A percentile compares a stretch with the other conserved stretches of the same genome.
These are phyloP conservation scores for Lipomyces oligophaga DNA, from an alignment of 805 yeast species.

Conservation along the genomic window DNA sequence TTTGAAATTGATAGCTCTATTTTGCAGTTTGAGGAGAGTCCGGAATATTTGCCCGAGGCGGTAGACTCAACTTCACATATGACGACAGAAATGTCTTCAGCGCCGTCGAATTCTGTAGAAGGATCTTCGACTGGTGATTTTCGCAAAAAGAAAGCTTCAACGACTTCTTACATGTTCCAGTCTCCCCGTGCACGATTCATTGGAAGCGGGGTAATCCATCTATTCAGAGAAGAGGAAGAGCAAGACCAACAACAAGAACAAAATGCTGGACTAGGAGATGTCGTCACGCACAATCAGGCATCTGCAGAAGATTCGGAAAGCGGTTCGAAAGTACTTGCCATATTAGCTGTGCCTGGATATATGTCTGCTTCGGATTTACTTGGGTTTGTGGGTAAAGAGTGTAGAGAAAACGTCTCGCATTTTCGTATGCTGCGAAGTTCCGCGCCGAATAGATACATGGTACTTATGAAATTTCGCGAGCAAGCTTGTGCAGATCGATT, in stretches of 20 bases:
- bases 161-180: constrained; percentile 1
- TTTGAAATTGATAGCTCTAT: constrained; percentile 28
- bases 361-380: constrained; percentile 79
- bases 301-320: constrained; percentile 27
- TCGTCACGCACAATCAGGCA: constrained; percentile 15
- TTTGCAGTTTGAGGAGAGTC: too few species aligned
- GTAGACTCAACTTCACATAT: neutral
- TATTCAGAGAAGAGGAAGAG: constrained; percentile 54
- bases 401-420: constrained; percentile 57
- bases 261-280: constrained; percentile 21
- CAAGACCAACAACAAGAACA: too few species aligned
- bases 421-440: constrained; percentile 67
- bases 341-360: constrained; percentile 82
- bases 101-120: constrained; percentile 21
- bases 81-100: neutral
- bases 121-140: constrained; percentile 19
- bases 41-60: too few species aligned
- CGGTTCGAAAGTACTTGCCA: constrained; percentile 56
- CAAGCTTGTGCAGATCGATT: constrained; percentile 57
- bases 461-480: constrained; percentile 66
- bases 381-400: constrained; percentile 70
- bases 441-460: constrained; percentile 67
- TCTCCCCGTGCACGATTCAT: constrained; percentile 57
- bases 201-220: constrained; percentile 70
- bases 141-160: neutral